A percentile compares a stretch with the other conserved stretches of the same genome.
Evolutionary conservation across 768 basidiomycete genomes (phyloP).

Genomic region (Rubroboletus satanas): DNA sequence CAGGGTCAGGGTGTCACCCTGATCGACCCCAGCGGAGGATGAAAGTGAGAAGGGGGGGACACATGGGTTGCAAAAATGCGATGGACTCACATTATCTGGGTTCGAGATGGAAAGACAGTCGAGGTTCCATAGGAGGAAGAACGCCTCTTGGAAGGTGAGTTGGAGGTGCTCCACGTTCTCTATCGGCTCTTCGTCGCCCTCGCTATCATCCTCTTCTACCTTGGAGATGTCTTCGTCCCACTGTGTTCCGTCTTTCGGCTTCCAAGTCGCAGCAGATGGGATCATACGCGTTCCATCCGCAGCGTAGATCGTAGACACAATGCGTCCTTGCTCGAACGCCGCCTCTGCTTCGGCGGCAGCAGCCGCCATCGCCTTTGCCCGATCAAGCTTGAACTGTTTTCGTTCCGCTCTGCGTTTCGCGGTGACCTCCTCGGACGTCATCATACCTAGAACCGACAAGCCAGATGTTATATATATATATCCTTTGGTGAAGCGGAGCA

Average conservation of each 20-base stretch:
- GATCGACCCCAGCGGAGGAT: background rate
- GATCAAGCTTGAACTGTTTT: slow-evolving; percentile 88
- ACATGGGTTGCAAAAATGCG: background rate
- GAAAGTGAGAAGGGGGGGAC: background rate
- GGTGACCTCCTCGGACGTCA: slow-evolving; percentile 90
- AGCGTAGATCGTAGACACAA: slow-evolving; percentile 56
- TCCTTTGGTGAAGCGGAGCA: background rate
- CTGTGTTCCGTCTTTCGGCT: slow-evolving; percentile 37
- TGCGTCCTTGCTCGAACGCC: slow-evolving; percentile 68
- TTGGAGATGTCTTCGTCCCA: slow-evolving; percentile 13
- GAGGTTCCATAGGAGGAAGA: slow-evolving; percentile 81
- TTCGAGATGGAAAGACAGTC: slow-evolving; percentile 75
- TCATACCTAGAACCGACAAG: slow-evolving; percentile 10
- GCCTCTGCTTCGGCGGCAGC: slow-evolving; percentile 77
- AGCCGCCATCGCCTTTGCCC: slow-evolving; percentile 81
- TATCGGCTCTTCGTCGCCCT: slow-evolving; percentile 47
- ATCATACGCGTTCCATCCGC: slow-evolving; percentile 46
- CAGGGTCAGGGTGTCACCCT: slow-evolving; percentile 56
- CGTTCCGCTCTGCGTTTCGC: slow-evolving; percentile 84
- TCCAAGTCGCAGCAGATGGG: slow-evolving; percentile 81
- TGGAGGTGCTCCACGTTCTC: slow-evolving; percentile 88
- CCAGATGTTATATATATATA: no score
- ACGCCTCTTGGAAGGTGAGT: slow-evolving; percentile 83
- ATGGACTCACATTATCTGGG: slow-evolving; percentile 53
- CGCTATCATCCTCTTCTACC: slow-evolving; percentile 22